phyloP scores from a whole-genome alignment of 169 alveolate genomes.

The Cryptosporidium ryanae region DNA sequence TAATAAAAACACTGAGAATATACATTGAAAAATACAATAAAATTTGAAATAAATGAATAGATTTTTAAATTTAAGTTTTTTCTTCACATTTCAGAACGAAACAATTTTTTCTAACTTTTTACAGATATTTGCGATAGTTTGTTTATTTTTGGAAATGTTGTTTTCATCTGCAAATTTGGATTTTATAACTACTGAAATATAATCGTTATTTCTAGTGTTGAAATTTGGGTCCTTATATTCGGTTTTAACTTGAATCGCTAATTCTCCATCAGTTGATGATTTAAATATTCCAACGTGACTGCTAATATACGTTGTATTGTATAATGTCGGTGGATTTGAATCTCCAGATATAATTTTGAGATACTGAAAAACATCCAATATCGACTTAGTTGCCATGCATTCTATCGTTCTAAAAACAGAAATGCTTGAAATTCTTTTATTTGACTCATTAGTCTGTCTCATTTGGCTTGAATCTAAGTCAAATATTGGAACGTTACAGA shows the following conservation, averaged over 20 bases:
- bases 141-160: conserved; percentile 22
- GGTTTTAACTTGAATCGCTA: conserved; percentile 23
- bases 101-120: conserved; percentile 59
- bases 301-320: conserved; percentile 30
- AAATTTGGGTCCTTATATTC: conserved; percentile 48
- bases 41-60: neutral
- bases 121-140: conserved; percentile 31
- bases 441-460: neutral
- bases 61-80: neutral
- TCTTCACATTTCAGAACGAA: neutral
- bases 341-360: conserved; percentile 38
- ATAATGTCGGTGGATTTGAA: conserved; percentile 62
- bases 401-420: conserved; percentile 17
- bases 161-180: conserved; percentile 50
- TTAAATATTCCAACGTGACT: conserved; percentile 20
- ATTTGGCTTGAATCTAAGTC: neutral
- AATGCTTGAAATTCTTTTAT: conserved; percentile 3
- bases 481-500: conserved; percentile 23
- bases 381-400: conserved; percentile 25
- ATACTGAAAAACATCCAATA: conserved; percentile 16
- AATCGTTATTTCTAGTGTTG: conserved; percentile 1
- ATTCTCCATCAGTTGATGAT: conserved; percentile 11
- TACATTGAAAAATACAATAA: neutral
- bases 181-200: conserved; percentile 23
- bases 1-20: conserved; percentile 56